Evolutionary conservation across 2,329 filamentous ascomycete species (phyloP).

Genomic region (Colletotrichum salicis): DNA sequence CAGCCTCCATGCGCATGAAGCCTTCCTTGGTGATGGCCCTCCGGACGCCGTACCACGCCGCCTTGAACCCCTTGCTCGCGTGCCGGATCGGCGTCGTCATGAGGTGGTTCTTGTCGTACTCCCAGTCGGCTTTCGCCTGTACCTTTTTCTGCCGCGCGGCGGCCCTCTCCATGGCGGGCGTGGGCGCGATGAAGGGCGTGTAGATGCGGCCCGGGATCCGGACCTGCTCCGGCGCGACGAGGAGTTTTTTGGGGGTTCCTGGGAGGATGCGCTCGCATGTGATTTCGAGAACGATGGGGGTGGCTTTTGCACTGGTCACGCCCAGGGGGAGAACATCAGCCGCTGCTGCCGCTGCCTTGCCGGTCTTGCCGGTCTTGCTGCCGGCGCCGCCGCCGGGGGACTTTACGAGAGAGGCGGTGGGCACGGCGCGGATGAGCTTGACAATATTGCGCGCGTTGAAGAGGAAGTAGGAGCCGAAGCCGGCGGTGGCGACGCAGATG

Average conservation of each 20-base stretch:
- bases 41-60: constrained; percentile 57
- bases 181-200: constrained; percentile 32
- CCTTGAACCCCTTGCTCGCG: constrained; percentile 52
- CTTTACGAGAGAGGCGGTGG: constrained; percentile 40
- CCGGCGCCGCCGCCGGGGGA: neutral
- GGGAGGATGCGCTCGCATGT: constrained; percentile 62
- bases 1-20: constrained; percentile 61
- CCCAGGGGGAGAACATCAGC: constrained; percentile 2
- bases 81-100: constrained; percentile 69
- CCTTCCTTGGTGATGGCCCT: constrained; percentile 67
- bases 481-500: constrained; percentile 68
- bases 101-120: constrained; percentile 66
- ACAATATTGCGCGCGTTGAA: constrained; percentile 68
- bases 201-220: constrained; percentile 50
- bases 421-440: constrained; percentile 66
- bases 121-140: constrained; percentile 50
- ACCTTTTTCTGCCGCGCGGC: constrained; percentile 50
- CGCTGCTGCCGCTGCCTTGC: too few species aligned
- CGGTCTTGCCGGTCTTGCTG: constrained; percentile 9
- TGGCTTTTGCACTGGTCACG: constrained; percentile 30
- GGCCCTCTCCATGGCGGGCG: constrained; percentile 41
- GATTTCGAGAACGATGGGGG: constrained; percentile 62
- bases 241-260: constrained; percentile 56
- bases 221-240: constrained; percentile 50
- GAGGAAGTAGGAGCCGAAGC: constrained; percentile 69